A percentile compares a stretch with the other conserved stretches of the same genome.
These are phyloP conservation scores for Botrytis pseudocinerea DNA, from an alignment of 2,329 filamentous ascomycete species.

Conservation along the genomic window DNA sequence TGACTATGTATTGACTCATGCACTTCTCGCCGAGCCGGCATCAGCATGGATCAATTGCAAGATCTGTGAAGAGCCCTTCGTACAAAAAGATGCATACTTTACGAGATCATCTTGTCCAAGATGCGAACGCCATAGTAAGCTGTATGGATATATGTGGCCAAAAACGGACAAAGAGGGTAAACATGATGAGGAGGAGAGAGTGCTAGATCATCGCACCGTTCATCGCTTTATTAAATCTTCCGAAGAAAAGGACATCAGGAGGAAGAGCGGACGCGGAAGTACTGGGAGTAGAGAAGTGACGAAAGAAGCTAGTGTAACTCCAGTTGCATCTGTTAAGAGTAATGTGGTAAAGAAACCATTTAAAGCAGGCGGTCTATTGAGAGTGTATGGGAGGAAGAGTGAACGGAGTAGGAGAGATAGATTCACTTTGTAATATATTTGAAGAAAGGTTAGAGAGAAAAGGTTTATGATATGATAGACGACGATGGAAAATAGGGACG, in stretches of 20 bases:
- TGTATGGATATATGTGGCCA: conserved; percentile 95
- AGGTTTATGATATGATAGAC: conserved; percentile 8
- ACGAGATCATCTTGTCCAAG: conserved; percentile 84
- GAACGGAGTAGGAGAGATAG: conserved; percentile 14
- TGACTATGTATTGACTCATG: conserved; percentile 79
- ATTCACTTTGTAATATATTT: conserved; percentile 22
- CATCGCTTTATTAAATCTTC: conserved; percentile 77
- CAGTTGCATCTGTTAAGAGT: neutral
- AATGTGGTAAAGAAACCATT: conserved; percentile 17
- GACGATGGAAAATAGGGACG: neutral
- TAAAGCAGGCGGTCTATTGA: neutral
- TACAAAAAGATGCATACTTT: conserved; percentile 85
- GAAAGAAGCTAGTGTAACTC: conserved; percentile 30
- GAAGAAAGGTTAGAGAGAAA: conserved; percentile 8
- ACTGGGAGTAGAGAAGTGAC: conserved; percentile 33
- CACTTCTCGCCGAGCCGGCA: conserved; percentile 71
- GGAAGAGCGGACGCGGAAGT: conserved; percentile 28
- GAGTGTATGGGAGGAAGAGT: neutral
- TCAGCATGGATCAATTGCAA: conserved; percentile 88
- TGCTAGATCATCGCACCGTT: conserved; percentile 79
- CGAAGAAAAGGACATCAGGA: conserved; percentile 54
- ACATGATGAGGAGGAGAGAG: conserved; percentile 66
- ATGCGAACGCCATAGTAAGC: conserved; percentile 91
- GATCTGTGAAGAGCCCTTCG: conserved; percentile 78
- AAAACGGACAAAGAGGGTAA: conserved; percentile 84